These are phyloP conservation scores for Lagenidium giganteum DNA, from an alignment of 352 stramenopile species.

Conservation along the genomic window DNA sequence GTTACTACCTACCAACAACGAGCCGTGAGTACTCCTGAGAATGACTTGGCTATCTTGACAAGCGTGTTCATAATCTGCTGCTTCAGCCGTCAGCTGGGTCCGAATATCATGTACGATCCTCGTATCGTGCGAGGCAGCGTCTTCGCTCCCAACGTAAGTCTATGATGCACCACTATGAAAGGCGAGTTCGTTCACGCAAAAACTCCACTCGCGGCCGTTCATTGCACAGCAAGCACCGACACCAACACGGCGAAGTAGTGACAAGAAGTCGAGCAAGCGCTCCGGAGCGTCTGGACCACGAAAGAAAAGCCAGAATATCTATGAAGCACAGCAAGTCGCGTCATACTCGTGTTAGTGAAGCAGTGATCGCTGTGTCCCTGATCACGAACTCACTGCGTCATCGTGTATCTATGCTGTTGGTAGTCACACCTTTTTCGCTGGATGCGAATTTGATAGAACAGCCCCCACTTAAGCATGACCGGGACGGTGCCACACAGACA, in stretches of 20 bases:
- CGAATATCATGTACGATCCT: conserved; percentile 79
- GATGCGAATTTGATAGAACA: conserved; percentile 68
- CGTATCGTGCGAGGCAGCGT: conserved; percentile 57
- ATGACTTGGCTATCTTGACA: too few relatives aligned
- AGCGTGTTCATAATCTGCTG: conserved; percentile 1
- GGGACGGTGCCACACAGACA: conserved; percentile 56
- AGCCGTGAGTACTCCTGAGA: too few relatives aligned
- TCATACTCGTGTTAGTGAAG: conserved; percentile 30
- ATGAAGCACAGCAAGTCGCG: conserved; percentile 21
- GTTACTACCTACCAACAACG: neutral
- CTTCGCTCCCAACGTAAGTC: conserved; percentile 46
- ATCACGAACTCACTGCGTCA: neutral
- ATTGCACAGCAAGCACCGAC: conserved; percentile 8
- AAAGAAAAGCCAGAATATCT: conserved; percentile 29
- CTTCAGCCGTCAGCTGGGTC: neutral
- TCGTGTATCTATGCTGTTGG: neutral
- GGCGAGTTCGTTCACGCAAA: too few relatives aligned
- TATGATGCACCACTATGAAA: too few relatives aligned
- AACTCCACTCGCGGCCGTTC: too few relatives aligned
- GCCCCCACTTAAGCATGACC: conserved; percentile 18
- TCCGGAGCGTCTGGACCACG: conserved; percentile 1
- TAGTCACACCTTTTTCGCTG: conserved; percentile 52
- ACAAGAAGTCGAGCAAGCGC: conserved; percentile 34
- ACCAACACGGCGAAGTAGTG: conserved; percentile 9
- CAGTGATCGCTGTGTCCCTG: neutral